A percentile compares a stretch with the other conserved stretches of the same genome.
phyloP scores from a whole-genome alignment of 768 basidiomycete genomes.

The Macrocybe gigantea region DNA sequence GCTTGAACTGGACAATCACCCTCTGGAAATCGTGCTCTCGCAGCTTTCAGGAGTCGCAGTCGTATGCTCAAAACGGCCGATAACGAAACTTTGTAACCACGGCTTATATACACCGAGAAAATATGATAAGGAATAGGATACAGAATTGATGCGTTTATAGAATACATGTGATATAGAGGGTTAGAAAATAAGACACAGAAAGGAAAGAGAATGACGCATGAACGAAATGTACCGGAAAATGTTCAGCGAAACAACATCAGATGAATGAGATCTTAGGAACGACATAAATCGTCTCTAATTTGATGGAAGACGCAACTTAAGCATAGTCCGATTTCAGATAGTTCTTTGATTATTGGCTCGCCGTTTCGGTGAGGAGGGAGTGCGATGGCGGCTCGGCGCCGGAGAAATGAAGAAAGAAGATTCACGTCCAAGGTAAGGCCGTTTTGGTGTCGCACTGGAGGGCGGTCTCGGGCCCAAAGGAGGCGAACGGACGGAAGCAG shows the following conservation, averaged over 20 bases:
- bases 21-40: too few relatives aligned
- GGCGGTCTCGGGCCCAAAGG: slow-evolving; percentile 12
- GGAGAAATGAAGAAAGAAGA: slow-evolving; percentile 7
- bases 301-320: too few relatives aligned
- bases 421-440: neutral
- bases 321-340: too few relatives aligned
- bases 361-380: neutral
- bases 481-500: slow-evolving; percentile 8
- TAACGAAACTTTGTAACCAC: too few relatives aligned
- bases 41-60: too few relatives aligned
- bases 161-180: too few relatives aligned
- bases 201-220: neutral
- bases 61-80: too few relatives aligned
- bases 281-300: neutral
- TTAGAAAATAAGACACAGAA: neutral
- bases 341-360: too few relatives aligned
- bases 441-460: slow-evolving; percentile 6
- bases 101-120: too few relatives aligned
- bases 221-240: neutral
- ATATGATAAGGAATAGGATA: too few relatives aligned
- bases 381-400: slow-evolving; percentile 1
- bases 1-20: too few relatives aligned
- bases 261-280: neutral
- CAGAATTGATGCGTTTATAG: too few relatives aligned
- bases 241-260: neutral